Evolutionary conservation across 257 asterid genomes (phyloP).

Genomic region (Fraxinus pennsylvanica): DNA sequence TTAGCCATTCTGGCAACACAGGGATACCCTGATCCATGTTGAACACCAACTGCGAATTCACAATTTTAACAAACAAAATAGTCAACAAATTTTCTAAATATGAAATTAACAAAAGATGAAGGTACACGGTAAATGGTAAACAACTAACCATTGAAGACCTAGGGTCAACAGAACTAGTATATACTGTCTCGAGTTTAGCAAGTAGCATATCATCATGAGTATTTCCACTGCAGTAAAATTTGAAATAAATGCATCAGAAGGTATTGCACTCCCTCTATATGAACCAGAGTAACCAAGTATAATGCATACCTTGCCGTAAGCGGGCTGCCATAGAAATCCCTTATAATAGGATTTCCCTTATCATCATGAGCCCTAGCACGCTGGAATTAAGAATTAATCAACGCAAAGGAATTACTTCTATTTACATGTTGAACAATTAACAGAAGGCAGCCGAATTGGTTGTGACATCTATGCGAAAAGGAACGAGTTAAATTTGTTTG

Average conservation of each 20-base stretch:
- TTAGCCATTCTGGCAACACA: constrained; percentile 73
- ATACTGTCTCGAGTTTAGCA: constrained; percentile 89
- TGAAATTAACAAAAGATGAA: constrained; percentile 13
- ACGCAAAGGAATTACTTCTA: constrained; percentile 12
- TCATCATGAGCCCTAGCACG: constrained; percentile 94
- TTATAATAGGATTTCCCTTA: constrained; percentile 77
- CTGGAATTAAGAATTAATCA: constrained; percentile 42
- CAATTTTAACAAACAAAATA: constrained; percentile 14
- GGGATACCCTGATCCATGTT: constrained; percentile 98
- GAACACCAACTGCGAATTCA: constrained; percentile 64
- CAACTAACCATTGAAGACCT: constrained; percentile 83
- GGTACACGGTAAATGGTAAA: constrained; percentile 13
- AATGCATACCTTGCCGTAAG: constrained; percentile 85
- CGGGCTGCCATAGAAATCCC: constrained; percentile 94
- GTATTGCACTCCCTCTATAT: neutral
- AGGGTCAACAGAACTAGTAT: constrained; percentile 85
- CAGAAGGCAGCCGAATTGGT: neutral
- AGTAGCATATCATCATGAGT: constrained; percentile 82
- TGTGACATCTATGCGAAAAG: neutral
- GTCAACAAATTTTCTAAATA: constrained; percentile 9
- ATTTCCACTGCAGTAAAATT: constrained; percentile 74
- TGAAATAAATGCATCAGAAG: constrained; percentile 4
- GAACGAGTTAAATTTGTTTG: neutral
- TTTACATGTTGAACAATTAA: neutral
- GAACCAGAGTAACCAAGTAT: neutral